A percentile compares a stretch with the other conserved stretches of the same genome.
Evolutionary conservation across 768 basidiomycete genomes (phyloP).

Genomic region (Boletus sensibilis): DNA sequence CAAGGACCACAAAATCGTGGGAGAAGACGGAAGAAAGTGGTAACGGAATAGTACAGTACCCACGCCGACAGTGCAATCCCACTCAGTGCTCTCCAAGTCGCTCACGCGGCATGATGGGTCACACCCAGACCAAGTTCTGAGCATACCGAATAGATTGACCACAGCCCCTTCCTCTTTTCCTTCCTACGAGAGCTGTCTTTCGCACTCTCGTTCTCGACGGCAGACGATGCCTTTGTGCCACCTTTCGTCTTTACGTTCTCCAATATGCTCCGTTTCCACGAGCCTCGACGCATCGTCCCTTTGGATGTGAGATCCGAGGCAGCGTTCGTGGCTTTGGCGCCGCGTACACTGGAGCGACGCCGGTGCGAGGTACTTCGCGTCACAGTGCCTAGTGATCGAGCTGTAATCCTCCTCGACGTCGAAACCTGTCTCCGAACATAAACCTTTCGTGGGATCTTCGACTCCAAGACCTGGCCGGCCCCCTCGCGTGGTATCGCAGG

Average conservation of each 20-base stretch:
- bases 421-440: slow-evolving; percentile 18
- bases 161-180: slow-evolving; percentile 25
- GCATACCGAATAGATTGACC: slow-evolving; percentile 31
- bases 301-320: slow-evolving; percentile 10
- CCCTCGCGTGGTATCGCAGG: slow-evolving; percentile 13
- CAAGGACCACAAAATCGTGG: neutral
- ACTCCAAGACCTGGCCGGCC: slow-evolving; percentile 1
- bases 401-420: slow-evolving; percentile 6
- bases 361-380: slow-evolving; percentile 12
- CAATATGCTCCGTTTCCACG: slow-evolving; percentile 26
- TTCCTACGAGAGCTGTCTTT: slow-evolving; percentile 12
- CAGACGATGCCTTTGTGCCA: slow-evolving; percentile 6
- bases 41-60: too few species aligned
- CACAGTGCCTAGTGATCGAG: neutral
- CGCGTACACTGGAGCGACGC: slow-evolving; percentile 18
- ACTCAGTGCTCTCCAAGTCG: neutral
- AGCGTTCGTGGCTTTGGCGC: slow-evolving; percentile 9
- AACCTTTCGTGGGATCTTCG: slow-evolving; percentile 24
- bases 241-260: slow-evolving; percentile 18
- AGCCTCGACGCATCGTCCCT: slow-evolving; percentile 24
- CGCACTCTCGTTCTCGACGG: slow-evolving; percentile 13
- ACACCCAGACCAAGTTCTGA: slow-evolving; percentile 24
- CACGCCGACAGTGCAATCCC: too few species aligned
- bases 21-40: neutral
- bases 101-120: slow-evolving; percentile 5